Evolutionary conservation across 164 flowering plant genomes (phyloP).

Genomic region (Magnolia changhungtana): DNA sequence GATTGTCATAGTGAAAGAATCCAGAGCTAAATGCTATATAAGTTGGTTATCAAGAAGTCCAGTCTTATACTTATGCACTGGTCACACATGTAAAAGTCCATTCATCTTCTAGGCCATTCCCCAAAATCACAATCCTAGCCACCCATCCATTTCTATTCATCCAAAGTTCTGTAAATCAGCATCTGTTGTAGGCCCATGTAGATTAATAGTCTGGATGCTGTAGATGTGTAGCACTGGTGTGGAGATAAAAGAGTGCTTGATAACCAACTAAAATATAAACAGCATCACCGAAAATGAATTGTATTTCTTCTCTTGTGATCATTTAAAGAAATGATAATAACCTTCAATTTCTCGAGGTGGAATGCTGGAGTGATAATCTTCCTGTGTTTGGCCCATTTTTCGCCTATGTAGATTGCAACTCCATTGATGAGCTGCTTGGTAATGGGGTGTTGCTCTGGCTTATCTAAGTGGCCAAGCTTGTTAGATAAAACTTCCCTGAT

Average conservation of each 20-base stretch:
- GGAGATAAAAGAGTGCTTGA: neutral
- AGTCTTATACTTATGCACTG: too few relatives aligned
- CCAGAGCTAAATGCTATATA: too few relatives aligned
- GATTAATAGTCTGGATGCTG: too few relatives aligned
- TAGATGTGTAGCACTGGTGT: too few relatives aligned
- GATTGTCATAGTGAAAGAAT: too few relatives aligned
- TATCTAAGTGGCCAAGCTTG: conserved; percentile 9
- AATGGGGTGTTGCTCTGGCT: neutral
- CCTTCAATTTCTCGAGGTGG: conserved; percentile 15
- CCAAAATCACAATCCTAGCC: neutral
- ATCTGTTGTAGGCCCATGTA: too few relatives aligned
- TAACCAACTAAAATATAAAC: too few relatives aligned
- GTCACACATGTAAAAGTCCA: too few relatives aligned
- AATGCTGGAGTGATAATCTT: conserved; percentile 11
- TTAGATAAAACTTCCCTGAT: conserved; percentile 8
- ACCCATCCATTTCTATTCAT: neutral
- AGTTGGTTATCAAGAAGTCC: neutral
- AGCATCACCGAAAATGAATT: neutral
- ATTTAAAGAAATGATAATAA: neutral
- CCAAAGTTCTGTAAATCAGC: neutral
- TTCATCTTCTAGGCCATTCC: neutral
- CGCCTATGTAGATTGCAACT: neutral
- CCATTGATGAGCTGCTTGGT: neutral
- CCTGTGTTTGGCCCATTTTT: conserved; percentile 11
- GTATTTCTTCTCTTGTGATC: too few relatives aligned